These are phyloP conservation scores for Symbiodinium pilosum DNA, from an alignment of 73 alveolate genomes.

Conservation along the genomic window DNA sequence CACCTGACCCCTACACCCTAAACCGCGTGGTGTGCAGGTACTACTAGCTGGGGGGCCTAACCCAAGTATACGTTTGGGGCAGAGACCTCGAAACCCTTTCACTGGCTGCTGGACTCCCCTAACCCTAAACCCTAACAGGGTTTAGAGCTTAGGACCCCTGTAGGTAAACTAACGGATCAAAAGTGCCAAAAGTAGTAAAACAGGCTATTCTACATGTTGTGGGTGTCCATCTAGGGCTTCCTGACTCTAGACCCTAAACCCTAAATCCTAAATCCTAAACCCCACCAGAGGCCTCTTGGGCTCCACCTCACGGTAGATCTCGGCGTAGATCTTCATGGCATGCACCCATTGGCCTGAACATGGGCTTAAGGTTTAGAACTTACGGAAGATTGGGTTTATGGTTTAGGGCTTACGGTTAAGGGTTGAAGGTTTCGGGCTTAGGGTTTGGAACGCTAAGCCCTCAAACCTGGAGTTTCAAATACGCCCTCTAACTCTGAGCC, in stretches of 20 bases:
- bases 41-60: not conserved
- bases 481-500: too few species aligned
- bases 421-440: not conserved
- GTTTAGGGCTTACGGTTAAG: not conserved
- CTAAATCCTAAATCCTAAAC: not conserved
- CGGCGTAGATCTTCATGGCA: conserved; percentile 98
- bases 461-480: not conserved
- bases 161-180: not conserved
- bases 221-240: not conserved
- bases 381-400: too few species aligned
- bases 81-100: too few species aligned
- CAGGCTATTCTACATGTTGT: not conserved
- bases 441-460: not conserved
- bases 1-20: not conserved
- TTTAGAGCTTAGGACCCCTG: not conserved
- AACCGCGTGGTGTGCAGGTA: not conserved
- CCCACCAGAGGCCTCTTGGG: conserved; percentile 97
- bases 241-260: not conserved
- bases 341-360: conserved; percentile 98
- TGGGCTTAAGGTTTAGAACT: not conserved
- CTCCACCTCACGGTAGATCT: conserved; percentile 98
- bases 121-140: not conserved
- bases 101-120: too few species aligned
- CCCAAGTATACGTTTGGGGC: too few species aligned
- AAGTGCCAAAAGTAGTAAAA: not conserved